Evolutionary conservation across 768 basidiomycete genomes (phyloP).

Genomic region (Favolaschia claudopus): DNA sequence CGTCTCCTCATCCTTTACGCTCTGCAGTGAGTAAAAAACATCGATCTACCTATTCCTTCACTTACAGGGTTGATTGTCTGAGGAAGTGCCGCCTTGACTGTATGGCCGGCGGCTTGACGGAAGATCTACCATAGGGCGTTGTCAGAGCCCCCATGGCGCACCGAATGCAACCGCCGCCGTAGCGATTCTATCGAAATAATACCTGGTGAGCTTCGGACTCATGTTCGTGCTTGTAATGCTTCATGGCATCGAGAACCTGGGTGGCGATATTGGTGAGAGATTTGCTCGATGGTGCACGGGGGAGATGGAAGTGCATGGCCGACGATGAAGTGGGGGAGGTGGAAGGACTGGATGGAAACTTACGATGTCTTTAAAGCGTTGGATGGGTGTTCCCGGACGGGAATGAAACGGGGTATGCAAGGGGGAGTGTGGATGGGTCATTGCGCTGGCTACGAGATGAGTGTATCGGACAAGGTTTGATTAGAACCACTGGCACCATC

Average conservation of each 20-base stretch:
- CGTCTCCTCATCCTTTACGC: slow-evolving; percentile 81
- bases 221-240: slow-evolving; percentile 74
- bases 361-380: slow-evolving; percentile 51
- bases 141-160: slow-evolving; percentile 11
- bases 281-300: slow-evolving; percentile 37
- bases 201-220: slow-evolving; percentile 92
- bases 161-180: slow-evolving; percentile 8
- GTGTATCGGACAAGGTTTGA: neutral
- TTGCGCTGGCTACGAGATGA: slow-evolving; percentile 6
- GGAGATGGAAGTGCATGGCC: slow-evolving; percentile 57
- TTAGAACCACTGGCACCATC: too few relatives aligned
- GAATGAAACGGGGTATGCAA: slow-evolving; percentile 30
- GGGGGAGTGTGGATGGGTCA: too few relatives aligned
- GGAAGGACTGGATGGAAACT: slow-evolving; percentile 26
- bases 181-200: slow-evolving; percentile 8
- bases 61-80: slow-evolving; percentile 75
- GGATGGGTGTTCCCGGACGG: slow-evolving; percentile 46
- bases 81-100: slow-evolving; percentile 69
- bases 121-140: slow-evolving; percentile 62
- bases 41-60: neutral
- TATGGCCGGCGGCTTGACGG: slow-evolving; percentile 74
- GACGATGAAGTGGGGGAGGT: slow-evolving; percentile 13
- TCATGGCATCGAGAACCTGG: slow-evolving; percentile 76
- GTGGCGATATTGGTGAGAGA: slow-evolving; percentile 55
- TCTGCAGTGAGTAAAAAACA: slow-evolving; percentile 9